Base-by-base conservation (phyloP, 2,329 filamentous ascomycete genomes). In the Penicillium psychrosexuale region DNA sequence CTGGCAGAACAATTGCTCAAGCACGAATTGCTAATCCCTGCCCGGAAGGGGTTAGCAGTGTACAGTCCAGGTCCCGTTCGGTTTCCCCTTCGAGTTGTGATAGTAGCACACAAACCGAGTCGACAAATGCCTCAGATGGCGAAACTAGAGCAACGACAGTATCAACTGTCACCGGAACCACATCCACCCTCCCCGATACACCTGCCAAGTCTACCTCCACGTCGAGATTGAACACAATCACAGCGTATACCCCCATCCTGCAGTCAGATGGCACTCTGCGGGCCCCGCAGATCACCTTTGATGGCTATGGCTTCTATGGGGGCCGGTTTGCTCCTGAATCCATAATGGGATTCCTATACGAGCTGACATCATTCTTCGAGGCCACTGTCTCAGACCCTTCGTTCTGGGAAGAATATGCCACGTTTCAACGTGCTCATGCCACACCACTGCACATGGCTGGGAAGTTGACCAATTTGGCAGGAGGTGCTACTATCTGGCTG, bases 261-360 rank as follows among this genome's bases (percentile, higher is more conserved):
- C 63, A 64, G 51, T 15, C 31, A 52, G 57, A 65, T 57, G 61
- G 62, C 15, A 57, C 47, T 27, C 53, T 64, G 22, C 59, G 36
- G 39, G 59, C 63, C 40, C 63, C 63, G 42, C 60, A 49, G 33
- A 53, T 65, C 27, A 59, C 56, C 53, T 65, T 60, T 15, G 50
- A 58, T 49, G 63, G 61, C 28, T 67, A 66, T 50, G 66, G 65
- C 31, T 38, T 54, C 13, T 68, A 61, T 33, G 66, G 66, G 38
- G 66, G 66, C 53, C 61, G 60, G 52, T 68, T 66, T 36, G 64
- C 60, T 27, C 61, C 65, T 40, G 66, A 68, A 62, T 62, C 66
- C 2, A 63, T 67, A 34, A 65, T 68, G 55, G 60, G 58, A 17
- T 62, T 66, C 48, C 56, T 68, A 7, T 54, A 59, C 44, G 61